Evolutionary conservation across 2,329 filamentous ascomycete genomes (phyloP).

Genomic region (Aspergillus ibericus): DNA sequence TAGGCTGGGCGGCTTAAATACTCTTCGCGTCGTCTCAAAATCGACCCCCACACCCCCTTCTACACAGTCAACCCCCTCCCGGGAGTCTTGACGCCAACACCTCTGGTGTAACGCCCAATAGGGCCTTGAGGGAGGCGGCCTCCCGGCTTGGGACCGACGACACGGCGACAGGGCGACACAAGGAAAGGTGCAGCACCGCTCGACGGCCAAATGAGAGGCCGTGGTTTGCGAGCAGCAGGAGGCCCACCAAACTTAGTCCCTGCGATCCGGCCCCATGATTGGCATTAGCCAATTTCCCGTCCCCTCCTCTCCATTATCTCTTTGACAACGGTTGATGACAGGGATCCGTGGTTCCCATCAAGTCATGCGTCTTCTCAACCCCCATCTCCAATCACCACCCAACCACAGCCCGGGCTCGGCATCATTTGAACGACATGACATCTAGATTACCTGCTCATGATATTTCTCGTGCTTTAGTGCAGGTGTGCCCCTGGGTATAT

Average conservation of each 20-base stretch:
- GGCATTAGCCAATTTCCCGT: background rate
- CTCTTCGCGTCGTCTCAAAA: background rate
- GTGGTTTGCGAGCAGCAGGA: background rate
- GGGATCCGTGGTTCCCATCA: constrained; percentile 13
- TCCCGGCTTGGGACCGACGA: constrained; percentile 16
- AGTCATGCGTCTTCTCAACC: constrained; percentile 17
- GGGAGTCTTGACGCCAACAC: constrained; percentile 3
- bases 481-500: background rate
- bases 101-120: constrained; percentile 18
- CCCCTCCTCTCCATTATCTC: background rate
- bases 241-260: constrained; percentile 9
- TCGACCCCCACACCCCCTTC: background rate
- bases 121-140: constrained; percentile 10
- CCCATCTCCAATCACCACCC: background rate
- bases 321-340: constrained; percentile 7
- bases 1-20: background rate
- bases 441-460: background rate
- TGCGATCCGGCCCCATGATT: constrained; percentile 6
- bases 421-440: background rate
- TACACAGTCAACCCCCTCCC: background rate
- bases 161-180: constrained; percentile 11
- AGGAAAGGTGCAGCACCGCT: constrained; percentile 7
- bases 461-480: background rate
- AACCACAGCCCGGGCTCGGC: background rate
- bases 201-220: constrained; percentile 4